Evolutionary conservation across 352 stramenopile species (phyloP), one percentile per base, ranked within the genome.

Genomic region (Globisporangium solare): DNA sequence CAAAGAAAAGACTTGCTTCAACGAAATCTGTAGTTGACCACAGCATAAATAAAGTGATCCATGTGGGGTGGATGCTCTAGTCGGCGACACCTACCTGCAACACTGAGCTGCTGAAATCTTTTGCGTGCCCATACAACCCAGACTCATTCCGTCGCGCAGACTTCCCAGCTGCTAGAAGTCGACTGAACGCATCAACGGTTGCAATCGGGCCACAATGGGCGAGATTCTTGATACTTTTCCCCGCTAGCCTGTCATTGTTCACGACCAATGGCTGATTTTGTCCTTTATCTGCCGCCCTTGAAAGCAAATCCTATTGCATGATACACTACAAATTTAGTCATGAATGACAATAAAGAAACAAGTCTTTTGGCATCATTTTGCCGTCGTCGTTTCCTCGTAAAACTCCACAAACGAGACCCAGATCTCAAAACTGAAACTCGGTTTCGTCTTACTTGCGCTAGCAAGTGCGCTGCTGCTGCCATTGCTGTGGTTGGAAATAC

Each of bases 371-470:
- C 15, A 22, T 15, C 10, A 1, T 10, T 39, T 14, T 37, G 74
- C 79, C 20, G 54, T 68, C 60, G 86, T 83, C 1, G 63, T 70
- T 47, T 87, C 79, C 60, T 86, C 74, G 24, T 74, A 79, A 1
- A 86, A 54, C 53, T 89, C 79, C 24, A 67, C 67, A 48, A 86
- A 78, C 12, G 74, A 80, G 17, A 80, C 20, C 1, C 58, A 61
- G 3, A 89, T 32, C 13, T 63, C 70, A 54, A 74, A 83, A 2
- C 27, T 43, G 54, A 66, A 70, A n/a, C 45, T 37, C 27, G 32
- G 58, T 46, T 53, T 65, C 46, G 24, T 61, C n/a, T 43, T 43
- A 6, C 11, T 32, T 41, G 27, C 12, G 11, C 32, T 14, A 37
- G 22, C 17, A 31, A 14, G 17, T 8, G 8, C 11, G 15, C 35